A percentile compares a stretch with the other conserved stretches of the same genome.
These are phyloP conservation scores for Tetrapisispora namnaoensis DNA, from an alignment of 805 yeast species.

Conservation along the genomic window DNA sequence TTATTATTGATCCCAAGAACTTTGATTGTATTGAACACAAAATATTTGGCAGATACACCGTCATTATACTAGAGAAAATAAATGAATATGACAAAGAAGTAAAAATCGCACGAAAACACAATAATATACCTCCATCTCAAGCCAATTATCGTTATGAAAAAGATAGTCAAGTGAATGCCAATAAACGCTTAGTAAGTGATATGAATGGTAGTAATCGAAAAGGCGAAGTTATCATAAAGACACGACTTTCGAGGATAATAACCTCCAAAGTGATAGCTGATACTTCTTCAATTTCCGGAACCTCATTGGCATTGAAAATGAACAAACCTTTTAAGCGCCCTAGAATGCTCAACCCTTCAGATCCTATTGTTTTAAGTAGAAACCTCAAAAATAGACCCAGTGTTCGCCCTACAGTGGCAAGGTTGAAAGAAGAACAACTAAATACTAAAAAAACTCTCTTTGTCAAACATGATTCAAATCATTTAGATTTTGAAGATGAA, in stretches of 20 bases:
- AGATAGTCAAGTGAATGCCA: neutral
- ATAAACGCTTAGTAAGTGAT: neutral
- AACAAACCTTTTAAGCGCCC: constrained; percentile 27
- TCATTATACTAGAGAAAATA: constrained; percentile 13
- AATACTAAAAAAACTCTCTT: too few relatives aligned
- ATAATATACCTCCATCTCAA: neutral
- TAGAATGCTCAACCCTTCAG: constrained; percentile 2
- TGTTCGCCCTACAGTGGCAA: constrained; percentile 1
- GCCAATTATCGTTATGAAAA: neutral
- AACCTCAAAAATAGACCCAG: constrained; percentile 8
- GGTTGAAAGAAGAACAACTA: too few relatives aligned
- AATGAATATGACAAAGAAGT: constrained; percentile 15
- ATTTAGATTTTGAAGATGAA: neutral
- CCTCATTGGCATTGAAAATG: constrained; percentile 16
- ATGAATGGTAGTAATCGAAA: neutral
- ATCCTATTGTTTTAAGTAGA: neutral
- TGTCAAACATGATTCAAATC: neutral
- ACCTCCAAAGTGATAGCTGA: constrained; percentile 1
- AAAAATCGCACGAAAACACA: constrained; percentile 3
- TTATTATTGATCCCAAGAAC: constrained; percentile 13
- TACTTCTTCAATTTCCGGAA: neutral
- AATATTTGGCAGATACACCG: constrained; percentile 20
- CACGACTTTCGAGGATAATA: neutral
- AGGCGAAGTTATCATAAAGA: neutral
- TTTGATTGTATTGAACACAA: constrained; percentile 22